Evolutionary conservation across 2,329 filamentous ascomycete genomes (phyloP).

Genomic region (Helotiales sp.): DNA sequence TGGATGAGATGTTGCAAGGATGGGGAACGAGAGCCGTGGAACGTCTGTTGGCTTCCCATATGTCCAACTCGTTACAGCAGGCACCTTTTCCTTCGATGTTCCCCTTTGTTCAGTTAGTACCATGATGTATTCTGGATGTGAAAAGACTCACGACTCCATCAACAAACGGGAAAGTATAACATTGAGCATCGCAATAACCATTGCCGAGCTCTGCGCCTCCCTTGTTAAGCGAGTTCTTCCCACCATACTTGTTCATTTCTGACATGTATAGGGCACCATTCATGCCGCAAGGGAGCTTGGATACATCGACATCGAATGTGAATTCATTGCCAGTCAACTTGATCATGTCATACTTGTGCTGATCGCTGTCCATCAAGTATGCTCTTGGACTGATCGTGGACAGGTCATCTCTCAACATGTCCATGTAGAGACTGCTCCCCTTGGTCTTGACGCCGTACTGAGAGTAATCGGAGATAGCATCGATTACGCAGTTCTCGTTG

Average conservation of each 20-base stretch:
- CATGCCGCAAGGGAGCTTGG: slow-evolving; percentile 69
- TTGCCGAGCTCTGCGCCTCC: slow-evolving; percentile 65
- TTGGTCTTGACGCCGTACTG: slow-evolving; percentile 48
- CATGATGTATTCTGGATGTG: slow-evolving; percentile 33
- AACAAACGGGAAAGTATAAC: slow-evolving; percentile 57
- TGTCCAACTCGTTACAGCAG: slow-evolving; percentile 72
- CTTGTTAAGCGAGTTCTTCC: slow-evolving; percentile 57
- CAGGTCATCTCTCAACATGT: slow-evolving; percentile 29
- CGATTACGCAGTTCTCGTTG: slow-evolving; percentile 58
- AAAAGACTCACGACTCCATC: slow-evolving; percentile 52
- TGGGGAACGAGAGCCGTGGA: slow-evolving; percentile 60
- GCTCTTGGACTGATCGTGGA: slow-evolving; percentile 47
- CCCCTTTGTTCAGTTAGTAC: slow-evolving; percentile 50
- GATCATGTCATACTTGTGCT: slow-evolving; percentile 64
- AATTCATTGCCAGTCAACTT: slow-evolving; percentile 63
- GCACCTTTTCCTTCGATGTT: slow-evolving; percentile 59
- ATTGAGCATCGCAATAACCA: slow-evolving; percentile 68
- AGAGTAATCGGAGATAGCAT: slow-evolving; percentile 55
- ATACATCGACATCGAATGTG: slow-evolving; percentile 75
- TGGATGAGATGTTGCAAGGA: slow-evolving; percentile 47
- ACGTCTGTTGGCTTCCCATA: slow-evolving; percentile 67
- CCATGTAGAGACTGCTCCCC: slow-evolving; percentile 46
- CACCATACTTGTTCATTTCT: slow-evolving; percentile 68
- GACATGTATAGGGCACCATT: slow-evolving; percentile 74
- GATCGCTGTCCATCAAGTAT: slow-evolving; percentile 50